A percentile compares a stretch with the other conserved stretches of the same genome.
These are phyloP conservation scores for Solanum gandarillasii DNA, from an alignment of 257 asterid species.

Conservation along the genomic window DNA sequence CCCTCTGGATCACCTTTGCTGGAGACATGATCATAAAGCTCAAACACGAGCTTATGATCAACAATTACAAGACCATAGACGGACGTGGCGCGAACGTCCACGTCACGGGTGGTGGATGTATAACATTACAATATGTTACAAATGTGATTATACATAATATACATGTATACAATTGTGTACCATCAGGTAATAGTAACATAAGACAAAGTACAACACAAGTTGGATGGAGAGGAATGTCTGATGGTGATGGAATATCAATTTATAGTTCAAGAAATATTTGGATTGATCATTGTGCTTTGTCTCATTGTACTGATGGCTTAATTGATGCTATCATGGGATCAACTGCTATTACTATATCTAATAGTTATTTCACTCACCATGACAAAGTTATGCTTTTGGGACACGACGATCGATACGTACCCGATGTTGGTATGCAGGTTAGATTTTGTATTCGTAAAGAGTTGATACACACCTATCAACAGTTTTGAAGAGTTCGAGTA, in stretches of 20 bases:
- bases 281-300: slow-evolving; percentile 15
- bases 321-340: slow-evolving; percentile 17
- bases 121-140: slow-evolving; percentile 5
- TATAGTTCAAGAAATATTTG: slow-evolving; percentile 4
- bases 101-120: slow-evolving; percentile 16
- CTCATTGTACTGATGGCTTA: slow-evolving; percentile 16
- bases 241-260: slow-evolving; percentile 17
- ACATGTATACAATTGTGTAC: slow-evolving; percentile 11
- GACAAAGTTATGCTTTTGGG: slow-evolving; percentile 15
- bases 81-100: slow-evolving; percentile 15
- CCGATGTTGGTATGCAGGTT: not conserved
- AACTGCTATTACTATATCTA: slow-evolving; percentile 13
- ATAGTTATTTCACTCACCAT: slow-evolving; percentile 11
- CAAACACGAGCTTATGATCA: slow-evolving; percentile 11
- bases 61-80: slow-evolving; percentile 8
- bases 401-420: not conserved
- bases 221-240: slow-evolving; percentile 9
- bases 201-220: slow-evolving; percentile 1
- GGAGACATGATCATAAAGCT: slow-evolving; percentile 12
- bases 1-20: slow-evolving; percentile 14
- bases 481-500: not conserved
- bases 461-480: not conserved
- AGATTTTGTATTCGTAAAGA: not conserved
- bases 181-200: slow-evolving; percentile 6
- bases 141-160: slow-evolving; percentile 17